Conservation (phyloP, 2,329 filamentous ascomycete species). For the Teratosphaeriaceae sp. region DNA sequence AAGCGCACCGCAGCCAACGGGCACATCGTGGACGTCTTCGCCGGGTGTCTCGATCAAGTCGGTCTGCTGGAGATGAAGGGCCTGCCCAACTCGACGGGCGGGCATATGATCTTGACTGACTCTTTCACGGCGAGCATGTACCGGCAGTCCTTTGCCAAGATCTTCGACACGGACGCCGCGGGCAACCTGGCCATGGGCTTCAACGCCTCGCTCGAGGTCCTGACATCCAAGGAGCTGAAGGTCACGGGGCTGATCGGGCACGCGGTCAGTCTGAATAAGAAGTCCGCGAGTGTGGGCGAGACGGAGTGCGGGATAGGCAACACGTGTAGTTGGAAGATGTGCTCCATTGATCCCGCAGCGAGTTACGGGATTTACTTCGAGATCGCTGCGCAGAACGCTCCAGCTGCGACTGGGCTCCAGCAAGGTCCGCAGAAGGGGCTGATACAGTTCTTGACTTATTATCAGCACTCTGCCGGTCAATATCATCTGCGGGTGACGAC, state of each 20-base stretch:
- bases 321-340: slow-evolving; percentile 99
- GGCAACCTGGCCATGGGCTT: slow-evolving; percentile 98
- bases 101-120: slow-evolving; percentile 96
- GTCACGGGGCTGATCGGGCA: slow-evolving; percentile 96
- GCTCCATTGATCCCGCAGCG: slow-evolving; percentile 86
- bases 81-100: slow-evolving; percentile 89
- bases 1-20: slow-evolving; percentile 95
- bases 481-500: slow-evolving; percentile 96
- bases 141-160: slow-evolving; percentile 93
- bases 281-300: slow-evolving; percentile 92
- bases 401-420: slow-evolving; percentile 62
- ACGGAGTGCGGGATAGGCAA: slow-evolving; percentile 98
- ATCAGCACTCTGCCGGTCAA: slow-evolving; percentile 93
- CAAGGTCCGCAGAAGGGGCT: slow-evolving; percentile 86
- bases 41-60: slow-evolving; percentile 94
- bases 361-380: slow-evolving; percentile 98
- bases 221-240: slow-evolving; percentile 97
- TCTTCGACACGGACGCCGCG: slow-evolving; percentile 94
- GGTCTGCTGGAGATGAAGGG: slow-evolving; percentile 98
- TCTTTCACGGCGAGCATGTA: slow-evolving; percentile 99
- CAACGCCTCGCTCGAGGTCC: slow-evolving; percentile 89
- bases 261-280: slow-evolving; percentile 95
- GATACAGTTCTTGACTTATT: slow-evolving; percentile 98
- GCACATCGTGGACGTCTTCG: slow-evolving; percentile 96
- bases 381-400: slow-evolving; percentile 87